Evolutionary conservation across 805 yeast genomes (phyloP), one percentile per base, ranked within the genome.

Genomic region (Grigorovia humatica): DNA sequence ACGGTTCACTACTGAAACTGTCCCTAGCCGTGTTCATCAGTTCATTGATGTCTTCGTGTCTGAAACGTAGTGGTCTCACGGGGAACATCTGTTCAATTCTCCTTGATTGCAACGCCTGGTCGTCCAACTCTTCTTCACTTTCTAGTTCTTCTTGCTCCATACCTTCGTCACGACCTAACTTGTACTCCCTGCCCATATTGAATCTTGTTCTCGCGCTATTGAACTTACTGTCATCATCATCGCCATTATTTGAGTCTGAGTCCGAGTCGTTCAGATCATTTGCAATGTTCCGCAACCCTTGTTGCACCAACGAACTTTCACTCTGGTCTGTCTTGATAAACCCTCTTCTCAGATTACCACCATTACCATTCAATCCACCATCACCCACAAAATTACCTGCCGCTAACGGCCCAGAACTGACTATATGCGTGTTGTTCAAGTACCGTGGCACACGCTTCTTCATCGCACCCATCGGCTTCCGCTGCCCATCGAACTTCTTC

Each of bases 351-450:
- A 17, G 7, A 13, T 30, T 41, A 38, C 27, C 27, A 17, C 47
- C 57, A 44, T 57, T 52, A 17, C 47, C 57, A 44, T 57, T 52
- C 59, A 58, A 46, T 6, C 27, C 27, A 59, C 59, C 57, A 12
- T 59, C 62, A 45, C 61, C 62, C 23, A 57, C 57, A 54, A 75
- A 62, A 63, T 67, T 64, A 12, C 88, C 89, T 41, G 83, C 75
- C 7, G 90, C 79, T 51, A 86, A 70, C 0, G 91, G 88, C 17
- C 95, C 95, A 1, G 85, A 72, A 2, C 85, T 76, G 7, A 85
- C 83, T 41, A 85, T 70, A 58, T 81, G 85, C 0, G 90, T 83
- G 30, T 66, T 67, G 27, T 55, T 58, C 49, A 68, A 53, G 48
- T 62, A 67, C 44, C 61, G 57, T 1, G 70, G 66, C 43, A 62